Percentiles rank a stretch among this genome's conserved stretches.
Evolutionary conservation across 805 yeast species (phyloP).

Genomic region (Maudiozyma saulgeensis): DNA sequence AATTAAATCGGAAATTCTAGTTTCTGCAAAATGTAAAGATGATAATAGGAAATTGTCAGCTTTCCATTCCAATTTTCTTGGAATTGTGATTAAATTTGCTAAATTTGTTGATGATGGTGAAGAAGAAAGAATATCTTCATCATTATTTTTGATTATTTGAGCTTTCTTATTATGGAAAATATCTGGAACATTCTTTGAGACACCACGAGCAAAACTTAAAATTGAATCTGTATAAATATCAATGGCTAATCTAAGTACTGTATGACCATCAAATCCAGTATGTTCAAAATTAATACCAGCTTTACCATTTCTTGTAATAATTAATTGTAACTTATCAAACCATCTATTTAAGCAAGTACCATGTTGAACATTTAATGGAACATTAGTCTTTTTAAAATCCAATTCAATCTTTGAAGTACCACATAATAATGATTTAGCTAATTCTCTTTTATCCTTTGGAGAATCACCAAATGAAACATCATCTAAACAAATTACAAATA

Average conservation of each 20-base stretch:
- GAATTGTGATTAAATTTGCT: constrained; percentile 51
- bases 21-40: constrained; percentile 82
- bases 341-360: constrained; percentile 93
- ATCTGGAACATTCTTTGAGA: constrained; percentile 47
- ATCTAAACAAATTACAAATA: constrained; percentile 77
- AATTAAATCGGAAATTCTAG: constrained; percentile 76
- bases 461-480: constrained; percentile 41
- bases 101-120: neutral
- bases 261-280: constrained; percentile 93
- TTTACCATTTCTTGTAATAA: constrained; percentile 78
- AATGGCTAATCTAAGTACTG: constrained; percentile 77
- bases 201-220: constrained; percentile 72
- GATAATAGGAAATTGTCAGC: constrained; percentile 68
- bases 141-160: constrained; percentile 1
- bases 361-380: constrained; percentile 60
- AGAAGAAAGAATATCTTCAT: neutral
- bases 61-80: constrained; percentile 84
- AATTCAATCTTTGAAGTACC: constrained; percentile 71
- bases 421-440: constrained; percentile 79
- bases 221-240: constrained; percentile 90
- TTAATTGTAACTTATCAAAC: constrained; percentile 87
- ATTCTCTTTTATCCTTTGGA: constrained; percentile 43
- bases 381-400: constrained; percentile 11
- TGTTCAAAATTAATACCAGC: constrained; percentile 93
- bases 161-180: constrained; percentile 11